phyloP scores from a whole-genome alignment of 2,329 filamentous ascomycete species.

The Endocalyx cinctus region DNA sequence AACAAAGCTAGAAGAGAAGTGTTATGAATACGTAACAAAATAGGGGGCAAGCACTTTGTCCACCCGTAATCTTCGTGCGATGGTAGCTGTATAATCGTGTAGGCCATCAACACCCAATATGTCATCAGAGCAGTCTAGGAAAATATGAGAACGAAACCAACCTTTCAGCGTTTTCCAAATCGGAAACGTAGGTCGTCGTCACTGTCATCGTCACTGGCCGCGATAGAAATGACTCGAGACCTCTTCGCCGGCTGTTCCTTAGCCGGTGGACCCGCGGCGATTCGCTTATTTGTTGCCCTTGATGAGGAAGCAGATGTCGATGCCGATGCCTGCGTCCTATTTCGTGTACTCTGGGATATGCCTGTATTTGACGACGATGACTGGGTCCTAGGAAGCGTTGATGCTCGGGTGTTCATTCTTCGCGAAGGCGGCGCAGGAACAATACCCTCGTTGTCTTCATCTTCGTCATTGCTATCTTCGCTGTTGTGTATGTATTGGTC shows the following conservation, averaged over 20 bases:
- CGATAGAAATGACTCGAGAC: slow-evolving; percentile 20
- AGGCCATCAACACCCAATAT: too few species aligned
- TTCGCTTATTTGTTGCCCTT: slow-evolving; percentile 24
- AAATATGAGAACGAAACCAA: too few species aligned
- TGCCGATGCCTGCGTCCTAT: slow-evolving; percentile 18
- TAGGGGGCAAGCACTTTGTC: neutral
- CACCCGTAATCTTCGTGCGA: neutral
- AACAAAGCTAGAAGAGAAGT: neutral
- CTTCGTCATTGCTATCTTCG: slow-evolving; percentile 19
- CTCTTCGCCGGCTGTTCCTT: slow-evolving; percentile 33
- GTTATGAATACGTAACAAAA: neutral
- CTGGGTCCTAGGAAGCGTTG: too few species aligned
- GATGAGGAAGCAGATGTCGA: too few species aligned
- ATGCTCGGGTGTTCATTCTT: too few species aligned
- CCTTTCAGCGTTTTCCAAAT: slow-evolving; percentile 44
- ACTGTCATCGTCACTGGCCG: slow-evolving; percentile 37
- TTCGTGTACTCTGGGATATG: slow-evolving; percentile 15
- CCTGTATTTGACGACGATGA: slow-evolving; percentile 10
- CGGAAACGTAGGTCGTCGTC: slow-evolving; percentile 54
- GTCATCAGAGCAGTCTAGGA: too few species aligned
- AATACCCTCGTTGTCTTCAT: slow-evolving; percentile 12
- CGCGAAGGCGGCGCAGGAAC: slow-evolving; percentile 15
- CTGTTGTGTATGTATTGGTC: slow-evolving; percentile 10
- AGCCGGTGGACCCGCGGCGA: slow-evolving; percentile 27
- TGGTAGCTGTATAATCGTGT: too few species aligned